Conservation (phyloP, 23 red algal genomes). For the Porphyridium purpureum region DNA sequence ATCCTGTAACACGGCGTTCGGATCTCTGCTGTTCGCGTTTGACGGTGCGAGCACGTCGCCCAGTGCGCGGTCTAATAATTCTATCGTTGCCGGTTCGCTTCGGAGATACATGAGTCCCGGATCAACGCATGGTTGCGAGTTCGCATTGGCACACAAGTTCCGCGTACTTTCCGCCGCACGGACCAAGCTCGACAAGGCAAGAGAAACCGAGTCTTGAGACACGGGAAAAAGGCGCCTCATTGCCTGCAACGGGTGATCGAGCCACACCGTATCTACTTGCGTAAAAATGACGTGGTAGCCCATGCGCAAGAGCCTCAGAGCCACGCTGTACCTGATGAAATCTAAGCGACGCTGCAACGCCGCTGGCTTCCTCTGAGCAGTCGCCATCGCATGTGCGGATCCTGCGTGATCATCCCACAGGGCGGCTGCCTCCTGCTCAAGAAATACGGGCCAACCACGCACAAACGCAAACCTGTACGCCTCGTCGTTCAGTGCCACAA, state of each 20-base stretch:
- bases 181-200: slow-evolving; percentile 16
- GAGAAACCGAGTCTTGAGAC: slow-evolving; percentile 55
- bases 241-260: slow-evolving; percentile 27
- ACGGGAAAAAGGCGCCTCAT: slow-evolving; percentile 10
- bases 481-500: slow-evolving; percentile 65
- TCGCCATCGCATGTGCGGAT: slow-evolving; percentile 3
- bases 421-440: slow-evolving; percentile 17
- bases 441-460: slow-evolving; percentile 51
- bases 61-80: slow-evolving; percentile 33
- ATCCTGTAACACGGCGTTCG: too few species aligned
- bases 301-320: slow-evolving; percentile 30
- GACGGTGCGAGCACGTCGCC: too few species aligned
- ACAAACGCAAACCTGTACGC: slow-evolving; percentile 59
- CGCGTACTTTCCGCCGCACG: too few species aligned
- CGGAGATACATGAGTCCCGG: too few species aligned
- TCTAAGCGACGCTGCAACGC: slow-evolving; percentile 35
- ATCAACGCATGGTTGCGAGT: too few species aligned
- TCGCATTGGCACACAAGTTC: too few species aligned
- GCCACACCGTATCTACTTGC: slow-evolving; percentile 73
- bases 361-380: slow-evolving; percentile 34
- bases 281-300: slow-evolving; percentile 77
- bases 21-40: too few species aligned
- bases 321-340: slow-evolving; percentile 74
- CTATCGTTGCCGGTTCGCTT: slow-evolving; percentile 14
- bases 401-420: not conserved